Evolutionary conservation across 108 stramenopile genomes (phyloP).

Genomic region (Nannochloropsis oceanica): DNA sequence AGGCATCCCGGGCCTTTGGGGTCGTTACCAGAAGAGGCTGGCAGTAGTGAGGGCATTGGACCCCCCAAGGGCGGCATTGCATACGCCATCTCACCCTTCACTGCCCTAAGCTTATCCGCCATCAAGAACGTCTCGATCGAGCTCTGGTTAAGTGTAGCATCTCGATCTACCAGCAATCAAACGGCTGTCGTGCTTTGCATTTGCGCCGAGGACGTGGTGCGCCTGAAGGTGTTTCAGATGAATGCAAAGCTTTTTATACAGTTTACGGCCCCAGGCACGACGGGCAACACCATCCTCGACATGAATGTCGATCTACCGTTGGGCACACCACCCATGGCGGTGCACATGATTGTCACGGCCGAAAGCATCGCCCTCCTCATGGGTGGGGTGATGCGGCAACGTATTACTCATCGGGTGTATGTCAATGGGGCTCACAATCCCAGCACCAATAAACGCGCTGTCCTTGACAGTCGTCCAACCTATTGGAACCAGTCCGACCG

Average conservation of each 20-base stretch:
- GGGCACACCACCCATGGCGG: background rate
- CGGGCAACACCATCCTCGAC: background rate
- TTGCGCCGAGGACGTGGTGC: background rate
- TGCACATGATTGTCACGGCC: background rate
- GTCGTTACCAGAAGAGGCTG: background rate
- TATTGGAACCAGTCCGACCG: background rate
- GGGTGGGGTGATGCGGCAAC: background rate
- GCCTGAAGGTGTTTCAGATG: background rate
- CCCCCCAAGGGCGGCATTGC: background rate
- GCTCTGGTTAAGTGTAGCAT: background rate
- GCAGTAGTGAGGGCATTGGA: background rate
- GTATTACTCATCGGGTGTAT: background rate
- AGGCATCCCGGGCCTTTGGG: background rate
- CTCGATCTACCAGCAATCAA: background rate
- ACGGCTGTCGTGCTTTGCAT: background rate
- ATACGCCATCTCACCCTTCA: background rate
- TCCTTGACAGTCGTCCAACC: background rate
- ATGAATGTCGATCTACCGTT: background rate
- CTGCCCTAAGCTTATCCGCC: background rate
- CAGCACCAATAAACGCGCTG: background rate
- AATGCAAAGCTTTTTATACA: background rate
- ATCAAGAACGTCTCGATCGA: background rate
- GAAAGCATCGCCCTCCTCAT: background rate
- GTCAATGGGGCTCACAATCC: background rate
- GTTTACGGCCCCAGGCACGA: background rate